Evolutionary conservation across 176 grass and related monocot genomes (phyloP).

Genomic region (Miscanthus lutarioriparius): DNA sequence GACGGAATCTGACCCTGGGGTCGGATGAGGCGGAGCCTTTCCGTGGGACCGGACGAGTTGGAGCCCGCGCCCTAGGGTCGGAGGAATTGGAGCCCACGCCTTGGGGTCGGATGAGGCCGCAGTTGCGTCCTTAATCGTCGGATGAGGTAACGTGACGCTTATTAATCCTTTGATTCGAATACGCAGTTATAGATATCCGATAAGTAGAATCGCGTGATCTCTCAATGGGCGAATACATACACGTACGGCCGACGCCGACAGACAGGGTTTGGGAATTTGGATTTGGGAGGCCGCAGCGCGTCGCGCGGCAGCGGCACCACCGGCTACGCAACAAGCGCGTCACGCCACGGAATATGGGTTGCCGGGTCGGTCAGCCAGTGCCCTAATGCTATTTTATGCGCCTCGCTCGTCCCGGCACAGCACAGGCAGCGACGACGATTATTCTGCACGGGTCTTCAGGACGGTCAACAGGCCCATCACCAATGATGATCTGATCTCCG

Average conservation of each 20-base stretch:
- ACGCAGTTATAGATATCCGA: too few species aligned
- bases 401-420: not conserved
- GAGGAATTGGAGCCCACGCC: too few species aligned
- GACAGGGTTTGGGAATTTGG: not conserved
- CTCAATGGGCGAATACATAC: too few species aligned
- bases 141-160: too few species aligned
- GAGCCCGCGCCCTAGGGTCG: too few species aligned
- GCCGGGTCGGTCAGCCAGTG: not conserved
- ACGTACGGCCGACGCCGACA: not conserved
- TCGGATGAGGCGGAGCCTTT: too few species aligned
- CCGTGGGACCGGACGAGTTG: too few species aligned
- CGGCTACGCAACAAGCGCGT: constrained; percentile 32
- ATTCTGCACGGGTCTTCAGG: constrained; percentile 33
- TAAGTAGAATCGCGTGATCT: too few species aligned
- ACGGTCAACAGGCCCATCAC: constrained; percentile 37
- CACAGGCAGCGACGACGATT: not conserved
- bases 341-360: constrained; percentile 19
- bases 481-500: not conserved
- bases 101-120: too few species aligned
- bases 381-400: not conserved
- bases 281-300: constrained; percentile 16
- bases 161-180: too few species aligned
- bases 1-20: too few species aligned
- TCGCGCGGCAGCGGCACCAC: constrained; percentile 19
- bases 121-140: too few species aligned